These are phyloP conservation scores for Sphagnum tenellum DNA, from an alignment of 225 moss, liverwort and hornwort species.

Conservation along the genomic window DNA sequence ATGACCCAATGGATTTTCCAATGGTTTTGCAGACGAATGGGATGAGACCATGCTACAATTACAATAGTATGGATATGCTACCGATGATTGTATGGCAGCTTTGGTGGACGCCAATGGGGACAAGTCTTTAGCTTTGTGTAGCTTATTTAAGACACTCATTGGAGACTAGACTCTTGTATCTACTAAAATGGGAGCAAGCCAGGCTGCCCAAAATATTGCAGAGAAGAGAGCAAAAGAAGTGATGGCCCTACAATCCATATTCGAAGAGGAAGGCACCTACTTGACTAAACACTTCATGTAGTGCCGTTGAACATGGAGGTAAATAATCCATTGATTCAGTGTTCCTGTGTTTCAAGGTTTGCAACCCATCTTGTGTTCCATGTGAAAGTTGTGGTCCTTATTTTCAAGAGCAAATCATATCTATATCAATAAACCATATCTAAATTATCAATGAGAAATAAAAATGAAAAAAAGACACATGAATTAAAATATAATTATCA, in stretches of 20 bases:
- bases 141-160: constrained; percentile 35
- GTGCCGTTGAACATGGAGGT: constrained; percentile 66
- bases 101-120: constrained; percentile 48
- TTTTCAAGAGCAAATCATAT: too few relatives aligned
- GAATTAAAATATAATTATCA: too few relatives aligned
- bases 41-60: constrained; percentile 20
- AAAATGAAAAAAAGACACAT: too few relatives aligned
- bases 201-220: constrained; percentile 13
- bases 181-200: constrained; percentile 8
- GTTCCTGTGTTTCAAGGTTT: too few relatives aligned
- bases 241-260: constrained; percentile 52
- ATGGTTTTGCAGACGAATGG: constrained; percentile 11
- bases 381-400: too few relatives aligned
- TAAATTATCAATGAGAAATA: too few relatives aligned
- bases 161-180: constrained; percentile 6
- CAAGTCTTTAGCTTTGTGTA: constrained; percentile 39
- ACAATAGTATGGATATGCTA: constrained; percentile 61
- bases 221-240: constrained; percentile 47
- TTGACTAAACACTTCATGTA: constrained; percentile 28
- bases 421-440: too few relatives aligned
- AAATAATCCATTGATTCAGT: too few relatives aligned
- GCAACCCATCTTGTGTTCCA: too few relatives aligned
- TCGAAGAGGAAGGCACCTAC: constrained; percentile 32
- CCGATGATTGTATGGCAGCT: constrained; percentile 40
- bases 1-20: too few relatives aligned